Base-by-base conservation (phyloP, 2,329 filamentous ascomycete genomes). In the Fusarium coicis region DNA sequence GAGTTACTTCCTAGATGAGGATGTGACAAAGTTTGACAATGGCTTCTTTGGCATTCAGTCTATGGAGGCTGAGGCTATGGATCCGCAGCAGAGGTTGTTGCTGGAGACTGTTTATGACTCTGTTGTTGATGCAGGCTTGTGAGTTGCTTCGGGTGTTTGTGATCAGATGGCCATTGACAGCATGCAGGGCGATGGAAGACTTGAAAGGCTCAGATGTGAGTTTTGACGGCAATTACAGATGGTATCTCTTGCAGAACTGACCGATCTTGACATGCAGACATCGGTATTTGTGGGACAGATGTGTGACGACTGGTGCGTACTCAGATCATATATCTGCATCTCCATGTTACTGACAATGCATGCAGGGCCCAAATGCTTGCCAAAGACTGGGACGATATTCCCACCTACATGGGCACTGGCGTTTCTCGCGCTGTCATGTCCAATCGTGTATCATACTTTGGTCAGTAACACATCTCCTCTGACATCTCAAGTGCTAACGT, bases 61-160 rank as follows among this genome's bases (percentile, higher is more conserved):
- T 5, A 40, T 42, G 7, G 66, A 72, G 28, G 58, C 64, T 19
- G 62, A 65, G 37, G 42, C 61, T 10, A 69, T 72, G 49, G 66
- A 72, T n/a, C 69, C 69, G 1, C 66, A 72, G 44, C 55, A 66
- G 34, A 40, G 66, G 1, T 21, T 70, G 15, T 10, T 63, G 26
- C 49, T 72, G 16, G 69, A 72, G 42, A 58, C 58, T n/a, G 54
- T 60, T 2, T 72, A 70, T 28, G 66, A 72, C 50, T 59, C 66
- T n/a, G 34, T 65, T 6, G 32, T 42, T 14, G 58, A 42, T n/a
- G 58, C 58, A 18, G 58, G 58, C 8, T 36, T 55, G 30, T 60
- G 28, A 53, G 57, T 39, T 57, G 5, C 1, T 0, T 15, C 5
- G 1, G 1, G 9, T 9, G 10, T 19, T 2, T 36, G 11, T 18